Conservation (phyloP, 116 monocot genomes). For the Trichopus zeylanicus region DNA sequence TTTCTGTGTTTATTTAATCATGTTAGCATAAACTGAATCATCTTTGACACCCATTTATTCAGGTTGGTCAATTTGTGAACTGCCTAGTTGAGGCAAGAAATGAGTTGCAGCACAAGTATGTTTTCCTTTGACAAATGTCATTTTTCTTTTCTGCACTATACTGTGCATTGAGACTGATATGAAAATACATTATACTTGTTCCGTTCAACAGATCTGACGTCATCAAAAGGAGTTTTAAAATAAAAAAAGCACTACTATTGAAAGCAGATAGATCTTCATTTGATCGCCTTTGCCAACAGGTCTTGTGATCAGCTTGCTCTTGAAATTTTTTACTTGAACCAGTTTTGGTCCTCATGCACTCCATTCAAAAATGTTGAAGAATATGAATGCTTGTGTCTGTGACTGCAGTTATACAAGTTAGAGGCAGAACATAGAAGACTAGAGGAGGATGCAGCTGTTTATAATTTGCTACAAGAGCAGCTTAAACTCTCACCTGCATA, state of each 20-base stretch:
- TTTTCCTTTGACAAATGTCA: neutral
- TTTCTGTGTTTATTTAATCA: neutral
- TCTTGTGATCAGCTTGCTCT: slow-evolving; percentile 5
- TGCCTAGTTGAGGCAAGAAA: slow-evolving; percentile 80
- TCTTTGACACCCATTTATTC: slow-evolving; percentile 11
- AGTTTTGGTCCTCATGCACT: too few species aligned
- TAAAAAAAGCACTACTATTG: slow-evolving; percentile 61
- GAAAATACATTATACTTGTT: neutral
- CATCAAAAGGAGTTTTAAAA: slow-evolving; percentile 66
- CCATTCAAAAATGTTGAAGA: neutral
- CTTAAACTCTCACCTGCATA: slow-evolving; percentile 75
- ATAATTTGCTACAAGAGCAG: slow-evolving; percentile 67
- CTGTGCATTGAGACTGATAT: neutral
- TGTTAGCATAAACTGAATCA: neutral
- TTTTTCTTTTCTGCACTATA: neutral
- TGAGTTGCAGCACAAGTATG: slow-evolving; percentile 78
- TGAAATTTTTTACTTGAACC: too few species aligned
- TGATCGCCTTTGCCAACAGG: slow-evolving; percentile 63
- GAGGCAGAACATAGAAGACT: slow-evolving; percentile 59
- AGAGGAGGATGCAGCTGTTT: slow-evolving; percentile 67
- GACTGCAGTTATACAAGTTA: slow-evolving; percentile 53
- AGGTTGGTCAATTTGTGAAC: slow-evolving; percentile 66
- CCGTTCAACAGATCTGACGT: slow-evolving; percentile 34
- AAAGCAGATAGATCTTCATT: slow-evolving; percentile 62
- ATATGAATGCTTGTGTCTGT: neutral